A percentile compares a stretch with the other conserved stretches of the same genome.
Conservation (phyloP, 2,329 filamentous ascomycete genomes). For the Cadophora luteo-olivacea region DNA sequence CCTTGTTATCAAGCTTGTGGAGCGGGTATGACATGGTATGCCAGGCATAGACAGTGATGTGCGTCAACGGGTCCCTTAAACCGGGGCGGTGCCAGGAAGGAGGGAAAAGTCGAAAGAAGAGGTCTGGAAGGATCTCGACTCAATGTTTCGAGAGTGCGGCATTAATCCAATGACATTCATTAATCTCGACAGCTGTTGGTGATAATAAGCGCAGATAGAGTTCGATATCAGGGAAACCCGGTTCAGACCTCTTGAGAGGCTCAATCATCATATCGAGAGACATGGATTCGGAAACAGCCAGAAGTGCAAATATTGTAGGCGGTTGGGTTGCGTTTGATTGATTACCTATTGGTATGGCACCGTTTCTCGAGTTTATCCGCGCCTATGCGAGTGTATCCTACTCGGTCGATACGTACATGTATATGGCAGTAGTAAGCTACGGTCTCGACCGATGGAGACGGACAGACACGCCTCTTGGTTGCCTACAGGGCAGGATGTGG, state of each 20-base stretch:
- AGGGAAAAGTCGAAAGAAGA: background rate
- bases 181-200: too few species aligned
- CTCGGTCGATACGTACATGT: background rate
- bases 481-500: background rate
- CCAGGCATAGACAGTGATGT: background rate
- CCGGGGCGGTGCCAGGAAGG: background rate
- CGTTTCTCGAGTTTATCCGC: too few species aligned
- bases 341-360: background rate
- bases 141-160: background rate
- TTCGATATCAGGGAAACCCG: background rate
- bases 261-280: background rate
- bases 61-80: background rate
- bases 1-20: background rate
- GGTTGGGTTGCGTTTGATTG: background rate
- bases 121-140: background rate
- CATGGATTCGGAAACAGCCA: conserved; percentile 7
- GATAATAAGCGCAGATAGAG: too few species aligned
- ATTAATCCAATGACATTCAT: background rate
- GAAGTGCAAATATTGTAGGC: conserved; percentile 11
- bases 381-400: conserved; percentile 5
- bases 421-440: background rate
- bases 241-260: conserved; percentile 4
- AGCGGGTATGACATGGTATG: background rate
- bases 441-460: conserved; percentile 6
- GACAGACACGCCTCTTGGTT: background rate